Conservation (phyloP, 2,329 filamentous ascomycete genomes). For the Metarhizium sp. region DNA sequence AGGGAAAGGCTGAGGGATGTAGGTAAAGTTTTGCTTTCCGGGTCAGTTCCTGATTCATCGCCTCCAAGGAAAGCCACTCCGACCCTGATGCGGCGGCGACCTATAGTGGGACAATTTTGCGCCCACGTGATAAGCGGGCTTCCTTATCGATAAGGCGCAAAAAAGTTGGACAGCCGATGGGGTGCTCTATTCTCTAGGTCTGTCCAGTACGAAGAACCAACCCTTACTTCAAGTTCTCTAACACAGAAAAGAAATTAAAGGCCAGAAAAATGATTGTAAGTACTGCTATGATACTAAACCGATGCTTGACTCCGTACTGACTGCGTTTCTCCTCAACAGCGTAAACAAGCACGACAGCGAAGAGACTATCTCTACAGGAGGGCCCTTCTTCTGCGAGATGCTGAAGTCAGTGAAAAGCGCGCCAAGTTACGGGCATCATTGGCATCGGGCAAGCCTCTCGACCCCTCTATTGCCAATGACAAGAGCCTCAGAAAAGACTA, state of each 20-base stretch:
- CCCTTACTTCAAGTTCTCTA: too few species aligned
- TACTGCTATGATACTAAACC: background rate
- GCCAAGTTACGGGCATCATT: slow-evolving; percentile 79
- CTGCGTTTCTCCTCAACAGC: slow-evolving; percentile 7
- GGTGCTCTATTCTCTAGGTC: background rate
- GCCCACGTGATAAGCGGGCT: slow-evolving; percentile 29
- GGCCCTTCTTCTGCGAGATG: slow-evolving; percentile 78
- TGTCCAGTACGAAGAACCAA: too few species aligned
- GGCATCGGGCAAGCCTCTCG: slow-evolving; percentile 79
- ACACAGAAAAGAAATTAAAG: too few species aligned
- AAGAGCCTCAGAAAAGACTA: slow-evolving; percentile 76
- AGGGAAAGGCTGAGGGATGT: background rate
- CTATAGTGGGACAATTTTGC: slow-evolving; percentile 29
- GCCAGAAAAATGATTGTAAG: slow-evolving; percentile 7
- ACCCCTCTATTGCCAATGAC: slow-evolving; percentile 77
- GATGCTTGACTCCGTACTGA: background rate
- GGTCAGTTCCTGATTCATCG: slow-evolving; percentile 6
- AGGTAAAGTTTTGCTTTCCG: slow-evolving; percentile 3
- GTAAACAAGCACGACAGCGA: slow-evolving; percentile 32
- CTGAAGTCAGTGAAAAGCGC: slow-evolving; percentile 85
- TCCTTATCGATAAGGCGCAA: slow-evolving; percentile 21
- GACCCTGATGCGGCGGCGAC: slow-evolving; percentile 16
- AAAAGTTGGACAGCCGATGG: background rate
- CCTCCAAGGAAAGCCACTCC: slow-evolving; percentile 5
- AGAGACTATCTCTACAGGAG: slow-evolving; percentile 70